These are phyloP conservation scores for Aureobasidium lini DNA, from an alignment of 2,329 filamentous ascomycete genomes.

Conservation along the genomic window DNA sequence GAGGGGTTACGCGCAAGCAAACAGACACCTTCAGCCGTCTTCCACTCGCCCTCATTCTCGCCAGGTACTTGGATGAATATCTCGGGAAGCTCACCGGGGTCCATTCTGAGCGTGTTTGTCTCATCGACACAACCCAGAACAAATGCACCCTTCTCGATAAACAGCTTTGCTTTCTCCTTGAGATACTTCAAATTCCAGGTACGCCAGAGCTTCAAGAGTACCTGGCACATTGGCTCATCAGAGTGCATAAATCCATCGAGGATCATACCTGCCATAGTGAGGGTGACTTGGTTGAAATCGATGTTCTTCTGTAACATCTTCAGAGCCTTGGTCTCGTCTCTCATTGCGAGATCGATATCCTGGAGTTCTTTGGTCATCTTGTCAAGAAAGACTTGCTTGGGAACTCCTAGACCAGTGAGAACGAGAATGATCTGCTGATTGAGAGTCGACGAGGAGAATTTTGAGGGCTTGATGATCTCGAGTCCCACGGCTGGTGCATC, in stretches of 20 bases:
- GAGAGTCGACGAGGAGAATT: conserved; percentile 67
- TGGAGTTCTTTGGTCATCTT: conserved; percentile 62
- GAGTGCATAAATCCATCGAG: conserved; percentile 67
- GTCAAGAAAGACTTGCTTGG: conserved; percentile 55
- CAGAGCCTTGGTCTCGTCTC: conserved; percentile 55
- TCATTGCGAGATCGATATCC: conserved; percentile 64
- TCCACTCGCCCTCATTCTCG: conserved; percentile 22
- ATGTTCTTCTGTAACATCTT: conserved; percentile 65
- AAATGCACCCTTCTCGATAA: conserved; percentile 75
- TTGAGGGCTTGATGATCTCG: conserved; percentile 78
- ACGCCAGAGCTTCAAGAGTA: conserved; percentile 74
- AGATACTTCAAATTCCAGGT: conserved; percentile 83
- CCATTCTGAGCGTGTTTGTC: conserved; percentile 56
- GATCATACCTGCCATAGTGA: conserved; percentile 69
- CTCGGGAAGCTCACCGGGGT: conserved; percentile 57
- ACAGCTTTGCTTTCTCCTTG: conserved; percentile 85
- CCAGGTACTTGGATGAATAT: conserved; percentile 80
- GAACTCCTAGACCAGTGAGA: conserved; percentile 69
- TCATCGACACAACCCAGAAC: conserved; percentile 87
- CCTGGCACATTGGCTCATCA: conserved; percentile 73
- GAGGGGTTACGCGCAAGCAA: conserved; percentile 88
- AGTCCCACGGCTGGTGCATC: conserved; percentile 60
- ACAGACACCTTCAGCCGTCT: conserved; percentile 60
- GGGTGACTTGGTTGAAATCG: conserved; percentile 76
- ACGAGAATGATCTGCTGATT: conserved; percentile 88